phyloP scores from a whole-genome alignment of 2,329 filamentous ascomycete genomes.

The Albophoma yamanashiensis region DNA sequence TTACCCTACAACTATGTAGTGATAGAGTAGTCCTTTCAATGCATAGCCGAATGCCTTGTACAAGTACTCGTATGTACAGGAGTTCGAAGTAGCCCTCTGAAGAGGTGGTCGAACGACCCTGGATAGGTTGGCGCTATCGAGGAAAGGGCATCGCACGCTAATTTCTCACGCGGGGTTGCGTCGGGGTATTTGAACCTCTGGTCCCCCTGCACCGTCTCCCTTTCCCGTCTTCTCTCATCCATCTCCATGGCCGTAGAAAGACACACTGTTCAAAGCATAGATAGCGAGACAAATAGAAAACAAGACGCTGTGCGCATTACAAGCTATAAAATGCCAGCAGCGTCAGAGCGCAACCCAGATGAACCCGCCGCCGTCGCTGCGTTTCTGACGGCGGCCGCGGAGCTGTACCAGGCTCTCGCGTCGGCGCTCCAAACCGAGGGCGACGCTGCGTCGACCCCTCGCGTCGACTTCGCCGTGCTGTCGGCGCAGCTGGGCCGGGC shows the following conservation, averaged over 20 bases:
- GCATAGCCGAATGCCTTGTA: too few species aligned
- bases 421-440: neutral
- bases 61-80: too few species aligned
- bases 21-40: too few species aligned
- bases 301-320: constrained; percentile 12
- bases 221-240: neutral
- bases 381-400: constrained; percentile 9
- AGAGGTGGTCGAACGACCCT: neutral
- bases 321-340: constrained; percentile 22
- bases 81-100: too few species aligned
- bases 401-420: constrained; percentile 4
- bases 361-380: constrained; percentile 1
- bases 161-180: neutral
- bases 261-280: neutral
- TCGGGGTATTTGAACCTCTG: neutral
- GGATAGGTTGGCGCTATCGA: neutral
- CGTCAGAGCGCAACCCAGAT: neutral
- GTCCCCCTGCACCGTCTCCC: neutral
- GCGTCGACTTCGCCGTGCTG: neutral
- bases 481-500: neutral
- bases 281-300: neutral
- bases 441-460: neutral
- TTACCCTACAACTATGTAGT: too few species aligned
- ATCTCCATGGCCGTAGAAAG: neutral
- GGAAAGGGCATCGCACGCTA: neutral